Evolutionary conservation across 768 basidiomycete genomes (phyloP).

Genomic region (Tulasnella sp.): DNA sequence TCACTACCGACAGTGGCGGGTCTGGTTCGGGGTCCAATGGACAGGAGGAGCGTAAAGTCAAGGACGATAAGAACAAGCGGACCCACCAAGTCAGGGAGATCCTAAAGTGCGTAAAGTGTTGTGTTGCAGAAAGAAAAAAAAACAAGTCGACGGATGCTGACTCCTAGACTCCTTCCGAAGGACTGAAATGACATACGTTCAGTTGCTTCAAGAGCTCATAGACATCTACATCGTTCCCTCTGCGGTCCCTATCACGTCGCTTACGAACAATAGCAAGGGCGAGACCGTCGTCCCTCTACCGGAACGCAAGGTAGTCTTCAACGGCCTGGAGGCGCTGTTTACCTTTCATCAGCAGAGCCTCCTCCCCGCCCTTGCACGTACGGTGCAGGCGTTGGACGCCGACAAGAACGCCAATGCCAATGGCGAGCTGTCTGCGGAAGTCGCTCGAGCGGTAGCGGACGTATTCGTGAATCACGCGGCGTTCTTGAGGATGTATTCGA

Average conservation of each 20-base stretch:
- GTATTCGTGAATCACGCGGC: conserved; percentile 91
- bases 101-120: conserved; percentile 51
- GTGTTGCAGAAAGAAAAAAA: no score
- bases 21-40: conserved; percentile 31
- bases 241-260: conserved; percentile 47
- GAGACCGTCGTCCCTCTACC: conserved; percentile 76
- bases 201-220: conserved; percentile 84
- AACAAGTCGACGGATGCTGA: background rate
- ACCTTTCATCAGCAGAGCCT: conserved; percentile 91
- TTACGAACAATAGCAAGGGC: conserved; percentile 50
- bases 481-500: conserved; percentile 98
- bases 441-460: conserved; percentile 71
- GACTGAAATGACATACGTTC: conserved; percentile 91
- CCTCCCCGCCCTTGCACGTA: conserved; percentile 76
- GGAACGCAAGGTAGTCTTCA: conserved; percentile 87
- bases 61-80: conserved; percentile 81
- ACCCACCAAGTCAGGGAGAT: conserved; percentile 83
- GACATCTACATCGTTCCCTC: conserved; percentile 92
- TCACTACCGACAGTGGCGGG: conserved; percentile 51
- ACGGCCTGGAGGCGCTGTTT: conserved; percentile 77
- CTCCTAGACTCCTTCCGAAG: conserved; percentile 34
- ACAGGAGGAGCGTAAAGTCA: conserved; percentile 74
- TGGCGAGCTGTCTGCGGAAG: conserved; percentile 59
- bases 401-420: conserved; percentile 48
- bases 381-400: conserved; percentile 49